phyloP scores from a whole-genome alignment of 2,329 filamentous ascomycete species.

The Stagonosporopsis chrysanthemi region DNA sequence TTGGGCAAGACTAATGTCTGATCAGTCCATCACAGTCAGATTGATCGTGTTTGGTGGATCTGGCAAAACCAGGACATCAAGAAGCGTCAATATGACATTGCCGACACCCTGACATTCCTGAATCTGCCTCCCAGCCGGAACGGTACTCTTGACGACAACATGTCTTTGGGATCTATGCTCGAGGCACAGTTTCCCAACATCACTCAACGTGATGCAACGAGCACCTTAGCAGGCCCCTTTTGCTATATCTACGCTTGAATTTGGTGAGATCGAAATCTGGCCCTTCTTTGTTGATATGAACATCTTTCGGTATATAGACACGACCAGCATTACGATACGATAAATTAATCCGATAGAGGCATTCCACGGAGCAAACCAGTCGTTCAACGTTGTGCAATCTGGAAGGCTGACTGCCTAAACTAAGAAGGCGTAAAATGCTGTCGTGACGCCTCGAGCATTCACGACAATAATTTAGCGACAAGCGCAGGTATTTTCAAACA shows the following conservation, averaged over 20 bases:
- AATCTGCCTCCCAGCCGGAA: slow-evolving; percentile 54
- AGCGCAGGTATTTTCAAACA: too few species aligned
- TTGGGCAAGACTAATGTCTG: background rate
- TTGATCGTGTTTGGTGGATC: slow-evolving; percentile 59
- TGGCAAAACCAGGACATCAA: slow-evolving; percentile 58
- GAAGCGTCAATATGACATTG: slow-evolving; percentile 50
- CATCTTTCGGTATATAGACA: background rate
- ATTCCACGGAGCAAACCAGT: too few species aligned
- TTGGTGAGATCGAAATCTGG: background rate
- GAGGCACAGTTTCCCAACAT: slow-evolving; percentile 40
- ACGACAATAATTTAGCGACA: too few species aligned
- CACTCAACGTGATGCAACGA: slow-evolving; percentile 45
- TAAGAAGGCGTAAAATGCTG: too few species aligned
- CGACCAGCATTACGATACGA: background rate
- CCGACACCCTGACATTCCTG: slow-evolving; percentile 56
- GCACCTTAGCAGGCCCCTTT: slow-evolving; percentile 55
- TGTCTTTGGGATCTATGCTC: slow-evolving; percentile 50
- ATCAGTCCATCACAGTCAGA: slow-evolving; percentile 55
- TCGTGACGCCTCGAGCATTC: too few species aligned
- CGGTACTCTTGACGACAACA: slow-evolving; percentile 54
- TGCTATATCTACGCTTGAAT: slow-evolving; percentile 54
- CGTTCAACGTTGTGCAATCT: too few species aligned
- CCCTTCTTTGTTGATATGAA: background rate
- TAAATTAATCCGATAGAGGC: too few species aligned
- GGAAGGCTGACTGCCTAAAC: too few species aligned